Conservation (phyloP, 768 basidiomycete genomes). For the Albatrellus ellisii region DNA sequence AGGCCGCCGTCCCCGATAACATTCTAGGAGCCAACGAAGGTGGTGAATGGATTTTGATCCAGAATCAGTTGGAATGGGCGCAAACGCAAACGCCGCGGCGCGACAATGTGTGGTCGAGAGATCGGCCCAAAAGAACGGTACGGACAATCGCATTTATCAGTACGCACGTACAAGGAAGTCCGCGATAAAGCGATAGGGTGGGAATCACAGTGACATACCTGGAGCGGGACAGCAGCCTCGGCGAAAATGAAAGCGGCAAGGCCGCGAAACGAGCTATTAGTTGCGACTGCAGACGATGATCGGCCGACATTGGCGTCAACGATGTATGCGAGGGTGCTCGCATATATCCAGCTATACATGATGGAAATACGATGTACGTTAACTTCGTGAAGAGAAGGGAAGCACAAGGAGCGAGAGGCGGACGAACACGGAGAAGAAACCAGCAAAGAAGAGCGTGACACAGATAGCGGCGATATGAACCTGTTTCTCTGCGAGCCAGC, state of each 20-base stretch:
- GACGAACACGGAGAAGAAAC: constrained; percentile 62
- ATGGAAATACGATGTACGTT: background rate
- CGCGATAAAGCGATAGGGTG: background rate
- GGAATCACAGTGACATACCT: constrained; percentile 25
- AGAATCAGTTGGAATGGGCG: no score
- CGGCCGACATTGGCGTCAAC: constrained; percentile 80
- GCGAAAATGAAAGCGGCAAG: constrained; percentile 51
- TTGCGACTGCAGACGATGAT: constrained; percentile 61
- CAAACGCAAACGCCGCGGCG: no score
- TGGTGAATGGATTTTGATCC: no score
- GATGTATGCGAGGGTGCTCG: constrained; percentile 68
- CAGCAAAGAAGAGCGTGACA: constrained; percentile 56
- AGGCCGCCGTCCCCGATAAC: constrained; percentile 69
- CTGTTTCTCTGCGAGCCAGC: constrained; percentile 57
- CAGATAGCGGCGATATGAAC: constrained; percentile 57
- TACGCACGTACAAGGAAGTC: constrained; percentile 1
- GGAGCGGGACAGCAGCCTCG: constrained; percentile 64
- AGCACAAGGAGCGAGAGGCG: background rate
- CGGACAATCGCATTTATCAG: no score
- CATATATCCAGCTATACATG: constrained; percentile 38
- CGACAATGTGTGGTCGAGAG: no score
- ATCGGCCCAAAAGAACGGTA: no score
- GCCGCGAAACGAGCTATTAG: constrained; percentile 70
- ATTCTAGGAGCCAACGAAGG: no score
- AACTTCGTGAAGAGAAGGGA: background rate